phyloP scores from a whole-genome alignment of 2,329 filamentous ascomycete species.

The Drechslerella coelobrocha region DNA sequence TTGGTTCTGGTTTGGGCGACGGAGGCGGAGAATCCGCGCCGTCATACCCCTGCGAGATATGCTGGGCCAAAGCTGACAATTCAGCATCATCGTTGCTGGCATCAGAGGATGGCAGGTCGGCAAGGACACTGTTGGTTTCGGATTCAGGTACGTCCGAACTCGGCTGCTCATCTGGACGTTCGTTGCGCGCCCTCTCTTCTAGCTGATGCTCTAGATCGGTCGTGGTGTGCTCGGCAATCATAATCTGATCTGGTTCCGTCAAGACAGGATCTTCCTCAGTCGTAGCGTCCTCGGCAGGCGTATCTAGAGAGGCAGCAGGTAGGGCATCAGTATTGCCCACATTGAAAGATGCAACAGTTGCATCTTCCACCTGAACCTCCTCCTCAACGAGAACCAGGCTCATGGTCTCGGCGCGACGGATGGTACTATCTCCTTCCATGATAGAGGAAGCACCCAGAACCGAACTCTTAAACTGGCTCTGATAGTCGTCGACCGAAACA shows the following conservation, averaged over 20 bases:
- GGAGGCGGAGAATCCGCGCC: neutral
- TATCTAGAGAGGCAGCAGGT: neutral
- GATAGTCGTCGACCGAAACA: slow-evolving; percentile 19
- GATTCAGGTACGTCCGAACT: neutral
- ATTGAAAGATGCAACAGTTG: neutral
- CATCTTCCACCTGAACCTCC: neutral
- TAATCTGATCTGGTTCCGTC: no score
- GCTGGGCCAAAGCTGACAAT: no score
- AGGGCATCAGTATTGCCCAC: neutral
- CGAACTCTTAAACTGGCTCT: slow-evolving; percentile 25
- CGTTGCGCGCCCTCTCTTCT: no score
- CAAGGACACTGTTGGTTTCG: no score
- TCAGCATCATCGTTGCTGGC: slow-evolving; percentile 10
- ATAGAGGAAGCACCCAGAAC: slow-evolving; percentile 6
- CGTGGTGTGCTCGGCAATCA: no score
- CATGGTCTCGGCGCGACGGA: slow-evolving; percentile 8
- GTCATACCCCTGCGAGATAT: neutral
- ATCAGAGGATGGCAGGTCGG: slow-evolving; percentile 14
- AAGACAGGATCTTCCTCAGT: no score
- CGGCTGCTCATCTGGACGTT: neutral
- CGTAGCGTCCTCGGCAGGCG: neutral
- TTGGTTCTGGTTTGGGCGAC: neutral
- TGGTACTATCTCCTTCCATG: neutral
- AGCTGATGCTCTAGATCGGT: no score
- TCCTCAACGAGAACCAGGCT: slow-evolving; percentile 10